Base-by-base conservation (phyloP, 2,329 filamentous ascomycete genomes). In the Fusarium proliferatum region DNA sequence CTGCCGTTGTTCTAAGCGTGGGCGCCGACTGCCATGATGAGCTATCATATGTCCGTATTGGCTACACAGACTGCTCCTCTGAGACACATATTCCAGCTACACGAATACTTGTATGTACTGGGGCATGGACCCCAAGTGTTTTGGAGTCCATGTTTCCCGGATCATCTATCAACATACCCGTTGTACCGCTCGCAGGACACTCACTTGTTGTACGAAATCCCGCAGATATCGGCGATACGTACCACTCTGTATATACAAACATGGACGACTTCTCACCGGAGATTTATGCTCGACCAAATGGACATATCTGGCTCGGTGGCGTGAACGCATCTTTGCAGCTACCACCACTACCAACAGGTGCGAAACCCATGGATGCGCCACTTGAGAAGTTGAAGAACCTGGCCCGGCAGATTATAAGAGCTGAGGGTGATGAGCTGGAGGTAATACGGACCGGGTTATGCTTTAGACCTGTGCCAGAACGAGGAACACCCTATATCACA, bases 221-320 rank as follows among this genome's bases (percentile, higher is more conserved):
- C 3, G 43, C 48, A 28, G 42, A 78, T 9, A 79, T 83, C 45
- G 80, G 86, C n/a, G 85, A 87, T 59, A 83, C 85, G 5, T 92
- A 90, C 78, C 91, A 94, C 79, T 91, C 93, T 4, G 82, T 96
- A 6, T 95, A 94, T 77, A 90, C 90, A 6, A 88, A 88, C 7
- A 86, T 89, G 64, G 82, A 82, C 6, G 86, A 86, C 0, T 94
- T 92, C 80, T 90, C 89, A 6, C 92, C 93, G 0, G 93, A 95
- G 80, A 84, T 93, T 16, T 94, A 94, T 80, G 90, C 90, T 3
- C 86, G 93, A 16, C 77, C 88, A 8, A 89, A 89, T 13, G 91
- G 90, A 2, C 88, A 94, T 63, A 88, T 96, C 26, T 96, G 94
- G 80, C 83, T 96, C 39, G 92, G 91, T 0, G 93, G 93, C 0